A percentile compares a stretch with the other conserved stretches of the same genome.
phyloP scores from a whole-genome alignment of 768 basidiomycete genomes.

The Wakefieldia striispora region DNA sequence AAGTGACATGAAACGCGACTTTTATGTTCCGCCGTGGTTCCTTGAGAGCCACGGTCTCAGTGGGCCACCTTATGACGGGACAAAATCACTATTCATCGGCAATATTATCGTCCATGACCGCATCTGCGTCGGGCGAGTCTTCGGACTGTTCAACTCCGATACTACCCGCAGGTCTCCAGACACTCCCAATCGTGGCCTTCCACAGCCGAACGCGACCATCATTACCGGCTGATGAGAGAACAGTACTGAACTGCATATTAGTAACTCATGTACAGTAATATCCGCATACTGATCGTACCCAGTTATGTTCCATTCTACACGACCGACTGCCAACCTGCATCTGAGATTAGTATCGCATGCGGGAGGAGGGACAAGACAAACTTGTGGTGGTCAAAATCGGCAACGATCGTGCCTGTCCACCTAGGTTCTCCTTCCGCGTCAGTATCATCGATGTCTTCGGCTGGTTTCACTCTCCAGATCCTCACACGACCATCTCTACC shows the following conservation, averaged over 20 bases:
- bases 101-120: constrained; percentile 43
- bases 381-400: constrained; percentile 88
- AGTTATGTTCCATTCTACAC: constrained; percentile 94
- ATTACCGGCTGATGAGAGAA: constrained; percentile 81
- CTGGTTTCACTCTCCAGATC: constrained; percentile 83
- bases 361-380: constrained; percentile 23
- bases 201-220: constrained; percentile 80
- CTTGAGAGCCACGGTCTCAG: neutral
- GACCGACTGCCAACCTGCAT: constrained; percentile 65
- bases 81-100: constrained; percentile 30
- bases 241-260: constrained; percentile 50
- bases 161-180: constrained; percentile 82
- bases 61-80: neutral
- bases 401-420: constrained; percentile 78
- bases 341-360: constrained; percentile 3
- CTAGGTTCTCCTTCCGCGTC: constrained; percentile 42
- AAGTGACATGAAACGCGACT: neutral
- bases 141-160: constrained; percentile 78
- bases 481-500: constrained; percentile 83
- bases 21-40: neutral
- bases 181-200: constrained; percentile 81
- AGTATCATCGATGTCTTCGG: constrained; percentile 41
- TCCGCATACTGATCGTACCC: constrained; percentile 47
- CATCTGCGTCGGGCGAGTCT: constrained; percentile 42
- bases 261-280: neutral